These are phyloP conservation scores for Paragyromitra xinjiangensis DNA, from an alignment of 495 filamentous ascomycete genomes.

Conservation along the genomic window DNA sequence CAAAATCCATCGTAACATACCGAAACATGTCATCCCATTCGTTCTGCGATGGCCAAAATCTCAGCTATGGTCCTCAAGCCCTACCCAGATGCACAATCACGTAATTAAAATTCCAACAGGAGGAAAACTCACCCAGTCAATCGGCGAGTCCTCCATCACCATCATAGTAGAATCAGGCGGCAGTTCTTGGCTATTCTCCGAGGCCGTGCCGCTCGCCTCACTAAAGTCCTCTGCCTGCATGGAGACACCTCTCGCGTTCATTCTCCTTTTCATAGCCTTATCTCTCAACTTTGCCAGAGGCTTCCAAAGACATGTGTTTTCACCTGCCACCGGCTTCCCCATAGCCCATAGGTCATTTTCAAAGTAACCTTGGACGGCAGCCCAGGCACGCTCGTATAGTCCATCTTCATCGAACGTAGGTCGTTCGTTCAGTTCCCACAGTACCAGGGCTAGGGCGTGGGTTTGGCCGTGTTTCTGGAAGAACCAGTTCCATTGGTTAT, in stretches of 20 bases:
- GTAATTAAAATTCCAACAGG: not conserved
- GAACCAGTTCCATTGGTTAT: constrained; percentile 71
- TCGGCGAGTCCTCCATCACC: constrained; percentile 41
- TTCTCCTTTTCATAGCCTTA: constrained; percentile 68
- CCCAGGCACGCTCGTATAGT: constrained; percentile 82
- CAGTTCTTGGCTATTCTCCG: not conserved
- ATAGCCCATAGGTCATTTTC: constrained; percentile 64
- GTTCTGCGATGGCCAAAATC: constrained; percentile 13
- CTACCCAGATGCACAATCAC: not conserved
- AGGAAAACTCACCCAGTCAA: constrained; percentile 46
- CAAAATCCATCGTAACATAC: constrained; percentile 43
- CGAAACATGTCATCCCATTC: constrained; percentile 52
- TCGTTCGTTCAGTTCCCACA: constrained; percentile 82
- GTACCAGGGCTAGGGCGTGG: constrained; percentile 78
- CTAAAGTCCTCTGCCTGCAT: not conserved
- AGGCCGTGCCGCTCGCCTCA: not conserved
- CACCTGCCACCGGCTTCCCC: constrained; percentile 63
- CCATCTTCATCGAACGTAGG: constrained; percentile 65
- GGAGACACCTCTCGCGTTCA: constrained; percentile 60
- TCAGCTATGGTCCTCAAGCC: constrained; percentile 14
- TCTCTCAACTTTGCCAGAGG: constrained; percentile 76
- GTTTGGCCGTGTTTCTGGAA: constrained; percentile 83
- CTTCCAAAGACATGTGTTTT: constrained; percentile 73
- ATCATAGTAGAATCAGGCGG: not conserved
- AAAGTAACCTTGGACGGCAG: constrained; percentile 71